Conservation (phyloP, 2,329 filamentous ascomycete genomes). For the Talaromyces pinophilus region DNA sequence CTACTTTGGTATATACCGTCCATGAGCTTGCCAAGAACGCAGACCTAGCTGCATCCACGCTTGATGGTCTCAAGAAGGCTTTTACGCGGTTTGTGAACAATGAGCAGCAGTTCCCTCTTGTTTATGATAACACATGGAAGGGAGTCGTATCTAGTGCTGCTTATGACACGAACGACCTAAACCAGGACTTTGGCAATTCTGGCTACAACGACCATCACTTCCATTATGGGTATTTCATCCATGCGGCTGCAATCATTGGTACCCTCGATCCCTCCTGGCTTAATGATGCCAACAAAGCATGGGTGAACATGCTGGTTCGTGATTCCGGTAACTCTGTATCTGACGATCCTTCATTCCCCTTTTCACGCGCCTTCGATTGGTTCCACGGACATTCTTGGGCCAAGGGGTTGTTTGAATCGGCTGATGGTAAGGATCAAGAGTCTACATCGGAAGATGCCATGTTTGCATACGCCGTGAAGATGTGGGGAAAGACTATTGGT, state of each 20-base stretch:
- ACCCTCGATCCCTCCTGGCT: constrained; percentile 77
- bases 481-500: constrained; percentile 83
- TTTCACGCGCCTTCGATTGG: constrained; percentile 86
- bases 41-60: constrained; percentile 57
- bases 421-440: constrained; percentile 64
- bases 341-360: constrained; percentile 74
- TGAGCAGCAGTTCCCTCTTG: constrained; percentile 62
- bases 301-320: constrained; percentile 79
- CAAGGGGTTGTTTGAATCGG: constrained; percentile 57
- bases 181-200: constrained; percentile 84
- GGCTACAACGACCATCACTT: constrained; percentile 70
- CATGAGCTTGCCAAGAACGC: constrained; percentile 64
- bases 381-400: constrained; percentile 95
- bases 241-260: constrained; percentile 79
- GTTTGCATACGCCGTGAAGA: constrained; percentile 82
- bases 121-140: constrained; percentile 67
- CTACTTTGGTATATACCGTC: constrained; percentile 65
- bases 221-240: constrained; percentile 81
- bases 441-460: constrained; percentile 89
- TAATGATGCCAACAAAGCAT: constrained; percentile 68
- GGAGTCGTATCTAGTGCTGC: constrained; percentile 76
- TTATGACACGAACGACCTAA: constrained; percentile 67
- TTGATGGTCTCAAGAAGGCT: constrained; percentile 64
- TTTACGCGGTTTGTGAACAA: constrained; percentile 69
- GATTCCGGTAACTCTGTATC: constrained; percentile 77